A percentile compares a stretch with the other conserved stretches of the same genome.
Conservation (phyloP, 2,329 filamentous ascomycete species). For the Pseudocercospora vitis region DNA sequence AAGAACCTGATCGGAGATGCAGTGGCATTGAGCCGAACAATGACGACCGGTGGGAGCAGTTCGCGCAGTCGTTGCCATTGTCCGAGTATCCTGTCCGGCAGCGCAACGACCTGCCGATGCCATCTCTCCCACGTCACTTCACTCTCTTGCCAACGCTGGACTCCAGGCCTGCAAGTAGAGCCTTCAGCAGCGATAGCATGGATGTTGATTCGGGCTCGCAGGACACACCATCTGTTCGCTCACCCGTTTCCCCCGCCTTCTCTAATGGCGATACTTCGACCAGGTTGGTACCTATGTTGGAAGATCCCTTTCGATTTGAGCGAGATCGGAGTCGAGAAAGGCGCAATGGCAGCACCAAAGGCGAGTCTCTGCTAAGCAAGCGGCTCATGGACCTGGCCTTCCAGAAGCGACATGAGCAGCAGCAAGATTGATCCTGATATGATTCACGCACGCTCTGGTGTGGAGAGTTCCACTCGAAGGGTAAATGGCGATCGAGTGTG, state of each 20-base stretch:
- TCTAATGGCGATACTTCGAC: conserved; percentile 17
- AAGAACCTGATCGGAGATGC: conserved; percentile 19
- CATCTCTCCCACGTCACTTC: conserved; percentile 31
- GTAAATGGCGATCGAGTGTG: too few relatives aligned
- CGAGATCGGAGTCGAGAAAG: conserved; percentile 59
- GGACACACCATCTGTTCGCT: conserved; percentile 18
- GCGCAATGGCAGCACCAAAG: conserved; percentile 64
- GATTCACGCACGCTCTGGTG: too few relatives aligned
- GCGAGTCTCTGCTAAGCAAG: conserved; percentile 63
- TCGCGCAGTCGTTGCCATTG: conserved; percentile 30
- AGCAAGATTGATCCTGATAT: neutral
- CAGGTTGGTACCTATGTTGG: conserved; percentile 13
- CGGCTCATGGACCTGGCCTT: conserved; percentile 61
- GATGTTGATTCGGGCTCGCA: conserved; percentile 29
- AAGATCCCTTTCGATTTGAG: conserved; percentile 32
- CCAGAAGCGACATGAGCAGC: conserved; percentile 18
- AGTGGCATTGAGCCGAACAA: conserved; percentile 20
- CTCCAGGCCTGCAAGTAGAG: conserved; percentile 34
- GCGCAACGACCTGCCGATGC: conserved; percentile 24
- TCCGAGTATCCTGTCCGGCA: conserved; percentile 30
- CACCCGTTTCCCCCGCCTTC: conserved; percentile 19
- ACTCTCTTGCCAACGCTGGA: conserved; percentile 29
- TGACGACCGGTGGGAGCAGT: conserved; percentile 1
- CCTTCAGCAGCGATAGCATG: conserved; percentile 29
- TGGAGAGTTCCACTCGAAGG: too few relatives aligned